Evolutionary conservation across 139 green algal genomes (phyloP).

Genomic region (Edaphochlamys debaryana): DNA sequence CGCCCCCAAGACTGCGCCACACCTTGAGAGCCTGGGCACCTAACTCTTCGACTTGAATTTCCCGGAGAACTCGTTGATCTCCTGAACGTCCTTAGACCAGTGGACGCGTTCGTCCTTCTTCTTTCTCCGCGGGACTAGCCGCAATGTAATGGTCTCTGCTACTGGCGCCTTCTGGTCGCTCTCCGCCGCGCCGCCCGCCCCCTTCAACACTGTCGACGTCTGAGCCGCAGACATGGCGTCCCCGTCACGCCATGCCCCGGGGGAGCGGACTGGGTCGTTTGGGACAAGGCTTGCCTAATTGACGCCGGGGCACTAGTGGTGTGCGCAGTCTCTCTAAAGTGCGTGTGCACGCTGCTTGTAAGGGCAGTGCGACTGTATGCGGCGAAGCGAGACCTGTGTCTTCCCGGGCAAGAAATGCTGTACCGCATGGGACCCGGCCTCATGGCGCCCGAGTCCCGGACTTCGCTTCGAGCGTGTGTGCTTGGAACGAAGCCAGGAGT

Average conservation of each 20-base stretch:
- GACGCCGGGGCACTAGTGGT: background rate
- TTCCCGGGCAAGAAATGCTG: too few relatives aligned
- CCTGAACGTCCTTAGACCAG: constrained; percentile 80
- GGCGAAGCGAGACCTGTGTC: too few relatives aligned
- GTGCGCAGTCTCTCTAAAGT: too few relatives aligned
- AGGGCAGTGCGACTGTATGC: too few relatives aligned
- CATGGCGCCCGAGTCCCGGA: too few relatives aligned
- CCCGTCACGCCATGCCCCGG: constrained; percentile 28
- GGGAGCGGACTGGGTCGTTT: background rate
- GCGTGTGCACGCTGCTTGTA: too few relatives aligned
- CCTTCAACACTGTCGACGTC: constrained; percentile 35
- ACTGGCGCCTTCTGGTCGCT: constrained; percentile 23
- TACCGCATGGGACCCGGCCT: too few relatives aligned
- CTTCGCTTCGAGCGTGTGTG: too few relatives aligned
- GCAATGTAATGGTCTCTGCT: constrained; percentile 60
- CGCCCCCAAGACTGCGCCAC: background rate
- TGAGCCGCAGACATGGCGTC: constrained; percentile 42
- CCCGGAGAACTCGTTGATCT: constrained; percentile 79
- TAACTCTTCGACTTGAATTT: constrained; percentile 54
- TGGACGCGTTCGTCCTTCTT: constrained; percentile 75
- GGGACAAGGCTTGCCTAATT: background rate
- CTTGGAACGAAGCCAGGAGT: too few relatives aligned
- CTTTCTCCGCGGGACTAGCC: constrained; percentile 61
- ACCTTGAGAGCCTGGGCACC: constrained; percentile 9
- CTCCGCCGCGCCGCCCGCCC: background rate